Conservation (phyloP, 768 basidiomycete genomes). For the Leccinum barrowsii region DNA sequence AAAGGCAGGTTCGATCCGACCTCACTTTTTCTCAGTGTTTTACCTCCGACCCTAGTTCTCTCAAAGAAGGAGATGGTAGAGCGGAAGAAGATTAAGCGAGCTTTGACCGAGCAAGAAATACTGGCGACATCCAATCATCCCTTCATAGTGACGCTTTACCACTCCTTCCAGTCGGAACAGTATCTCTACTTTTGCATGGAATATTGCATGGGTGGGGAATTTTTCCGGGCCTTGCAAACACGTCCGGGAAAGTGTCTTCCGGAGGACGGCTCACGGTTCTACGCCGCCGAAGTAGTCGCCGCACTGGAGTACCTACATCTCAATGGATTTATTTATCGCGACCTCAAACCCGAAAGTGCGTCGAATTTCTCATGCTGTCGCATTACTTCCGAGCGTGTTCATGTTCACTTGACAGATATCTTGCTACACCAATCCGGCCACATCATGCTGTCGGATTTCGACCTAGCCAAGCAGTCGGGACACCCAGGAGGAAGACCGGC, state of each 20-base stretch:
- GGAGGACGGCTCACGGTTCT: slow-evolving; percentile 95
- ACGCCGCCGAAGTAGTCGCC: slow-evolving; percentile 97
- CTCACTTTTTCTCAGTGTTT: slow-evolving; percentile 4
- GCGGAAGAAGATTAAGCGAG: slow-evolving; percentile 98
- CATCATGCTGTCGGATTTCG: slow-evolving; percentile 99
- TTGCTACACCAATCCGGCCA: slow-evolving; percentile 96
- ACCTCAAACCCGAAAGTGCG: slow-evolving; percentile 99
- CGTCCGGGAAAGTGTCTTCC: slow-evolving; percentile 95
- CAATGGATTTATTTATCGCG: slow-evolving; percentile 99
- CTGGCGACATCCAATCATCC: slow-evolving; percentile 98
- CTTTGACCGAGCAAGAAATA: slow-evolving; percentile 97
- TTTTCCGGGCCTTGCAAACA: slow-evolving; percentile 95
- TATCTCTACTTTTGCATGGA: slow-evolving; percentile 99
- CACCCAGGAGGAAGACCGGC: slow-evolving; percentile 84
- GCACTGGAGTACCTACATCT: slow-evolving; percentile 98
- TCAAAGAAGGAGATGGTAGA: slow-evolving; percentile 99
- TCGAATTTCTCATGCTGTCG: slow-evolving; percentile 18
- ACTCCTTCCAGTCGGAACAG: slow-evolving; percentile 97
- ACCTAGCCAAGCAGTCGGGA: slow-evolving; percentile 93
- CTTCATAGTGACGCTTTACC: slow-evolving; percentile 98
- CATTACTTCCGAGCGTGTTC: not conserved
- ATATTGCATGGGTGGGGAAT: slow-evolving; percentile 98
- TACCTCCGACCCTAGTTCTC: slow-evolving; percentile 60
- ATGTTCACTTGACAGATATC: slow-evolving; percentile 62
- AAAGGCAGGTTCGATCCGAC: slow-evolving; percentile 66